These are phyloP conservation scores for Ophiocordyceps polyrhachis-furcata DNA, from an alignment of 2,329 filamentous ascomycete genomes.

Conservation along the genomic window DNA sequence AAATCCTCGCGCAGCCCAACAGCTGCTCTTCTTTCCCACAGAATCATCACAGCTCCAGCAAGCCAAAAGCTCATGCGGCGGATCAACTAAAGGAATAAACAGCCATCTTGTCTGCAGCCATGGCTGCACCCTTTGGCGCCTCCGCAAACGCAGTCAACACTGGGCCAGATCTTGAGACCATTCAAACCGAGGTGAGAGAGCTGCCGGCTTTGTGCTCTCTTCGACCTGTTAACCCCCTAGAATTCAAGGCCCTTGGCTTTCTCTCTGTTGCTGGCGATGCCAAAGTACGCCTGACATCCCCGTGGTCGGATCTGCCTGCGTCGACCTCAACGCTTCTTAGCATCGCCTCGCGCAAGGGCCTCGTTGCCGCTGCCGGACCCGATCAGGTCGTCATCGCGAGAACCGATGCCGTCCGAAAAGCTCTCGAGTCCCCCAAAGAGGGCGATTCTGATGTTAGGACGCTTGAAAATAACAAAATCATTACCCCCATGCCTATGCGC, in stretches of 20 bases:
- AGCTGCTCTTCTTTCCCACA: too few species aligned
- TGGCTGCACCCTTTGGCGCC: slow-evolving; percentile 47
- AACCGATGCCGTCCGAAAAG: slow-evolving; percentile 60
- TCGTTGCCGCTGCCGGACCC: slow-evolving; percentile 76
- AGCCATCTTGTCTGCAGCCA: slow-evolving; percentile 21
- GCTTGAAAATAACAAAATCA: slow-evolving; percentile 60
- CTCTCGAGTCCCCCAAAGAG: slow-evolving; percentile 43
- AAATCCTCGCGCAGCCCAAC: too few species aligned
- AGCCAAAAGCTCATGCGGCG: slow-evolving; percentile 1
- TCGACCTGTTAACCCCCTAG: not conserved
- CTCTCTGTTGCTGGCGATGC: slow-evolving; percentile 60
- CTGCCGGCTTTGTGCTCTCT: not conserved
- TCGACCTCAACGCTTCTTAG: slow-evolving; percentile 68
- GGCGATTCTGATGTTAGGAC: slow-evolving; percentile 45
- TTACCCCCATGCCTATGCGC: slow-evolving; percentile 51
- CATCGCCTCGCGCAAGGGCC: slow-evolving; percentile 59
- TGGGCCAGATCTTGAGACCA: slow-evolving; percentile 54
- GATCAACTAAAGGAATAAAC: slow-evolving; percentile 7
- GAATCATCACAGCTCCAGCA: not conserved
- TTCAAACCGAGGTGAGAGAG: slow-evolving; percentile 56
- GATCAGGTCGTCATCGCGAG: slow-evolving; percentile 58
- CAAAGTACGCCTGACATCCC: slow-evolving; percentile 61
- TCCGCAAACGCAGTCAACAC: slow-evolving; percentile 22
- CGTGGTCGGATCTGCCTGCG: slow-evolving; percentile 61
- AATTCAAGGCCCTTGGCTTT: slow-evolving; percentile 53